A percentile compares a stretch with the other conserved stretches of the same genome.
Conservation (phyloP, 176 grass and related monocot genomes). For the Bothriochloa decipiens region DNA sequence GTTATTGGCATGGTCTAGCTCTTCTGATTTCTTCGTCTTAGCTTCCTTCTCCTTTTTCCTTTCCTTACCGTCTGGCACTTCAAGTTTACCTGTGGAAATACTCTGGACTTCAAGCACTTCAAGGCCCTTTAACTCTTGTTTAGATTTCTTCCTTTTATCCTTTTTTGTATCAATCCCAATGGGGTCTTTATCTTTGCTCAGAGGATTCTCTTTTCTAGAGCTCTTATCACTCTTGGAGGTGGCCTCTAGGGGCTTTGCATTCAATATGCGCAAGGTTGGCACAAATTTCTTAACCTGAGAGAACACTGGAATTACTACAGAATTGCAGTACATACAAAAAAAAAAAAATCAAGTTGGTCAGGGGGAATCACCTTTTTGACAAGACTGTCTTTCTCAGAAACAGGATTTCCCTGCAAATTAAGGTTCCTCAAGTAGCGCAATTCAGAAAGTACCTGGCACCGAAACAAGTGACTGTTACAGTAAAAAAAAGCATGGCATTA, state of each 20-base stretch:
- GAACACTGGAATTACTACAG: conserved; percentile 10
- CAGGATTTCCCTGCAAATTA: conserved; percentile 90
- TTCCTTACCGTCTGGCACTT: conserved; percentile 30
- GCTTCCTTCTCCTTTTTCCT: conserved; percentile 36
- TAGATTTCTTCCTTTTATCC: conserved; percentile 43
- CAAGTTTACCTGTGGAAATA: conserved; percentile 29
- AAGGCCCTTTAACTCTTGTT: conserved; percentile 31
- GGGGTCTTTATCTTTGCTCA: conserved; percentile 31
- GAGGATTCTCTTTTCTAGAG: conserved; percentile 39
- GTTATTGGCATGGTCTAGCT: conserved; percentile 25
- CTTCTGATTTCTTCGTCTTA: not conserved
- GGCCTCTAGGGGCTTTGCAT: conserved; percentile 73
- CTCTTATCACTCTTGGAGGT: conserved; percentile 42
- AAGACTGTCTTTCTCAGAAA: conserved; percentile 68
- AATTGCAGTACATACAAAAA: not conserved
- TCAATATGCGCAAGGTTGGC: conserved; percentile 73
- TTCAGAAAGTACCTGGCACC: conserved; percentile 68
- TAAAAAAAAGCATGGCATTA: conserved; percentile 30
- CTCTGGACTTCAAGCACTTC: conserved; percentile 23
- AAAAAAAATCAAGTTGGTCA: not conserved
- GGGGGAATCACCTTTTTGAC: conserved; percentile 60
- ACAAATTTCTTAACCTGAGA: conserved; percentile 71
- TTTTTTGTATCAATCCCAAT: conserved; percentile 32
- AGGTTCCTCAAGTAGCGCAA: conserved; percentile 84
- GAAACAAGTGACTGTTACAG: conserved; percentile 36